Evolutionary conservation across 2,329 filamentous ascomycete species (phyloP).

Genomic region (Onygenales sp.): DNA sequence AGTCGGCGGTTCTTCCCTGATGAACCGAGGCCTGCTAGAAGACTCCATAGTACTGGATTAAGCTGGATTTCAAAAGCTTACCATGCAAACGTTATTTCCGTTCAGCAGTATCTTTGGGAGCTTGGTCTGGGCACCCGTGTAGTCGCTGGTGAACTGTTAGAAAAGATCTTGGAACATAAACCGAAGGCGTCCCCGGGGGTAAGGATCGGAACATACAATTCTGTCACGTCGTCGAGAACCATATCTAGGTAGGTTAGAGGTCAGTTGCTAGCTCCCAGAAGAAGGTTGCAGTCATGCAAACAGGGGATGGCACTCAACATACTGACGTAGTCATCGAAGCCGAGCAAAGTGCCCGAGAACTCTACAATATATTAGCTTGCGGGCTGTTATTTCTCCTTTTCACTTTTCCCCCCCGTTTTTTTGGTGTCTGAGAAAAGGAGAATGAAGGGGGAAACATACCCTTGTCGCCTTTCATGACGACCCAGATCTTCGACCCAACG

Average conservation of each 20-base stretch:
- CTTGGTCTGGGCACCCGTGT: conserved; percentile 77
- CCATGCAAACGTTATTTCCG: conserved; percentile 99
- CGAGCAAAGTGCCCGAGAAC: conserved; percentile 86
- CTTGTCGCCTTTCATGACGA: conserved; percentile 99
- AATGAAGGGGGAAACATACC: conserved; percentile 44
- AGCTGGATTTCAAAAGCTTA: conserved; percentile 33
- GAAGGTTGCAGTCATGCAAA: neutral
- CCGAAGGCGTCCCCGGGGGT: neutral
- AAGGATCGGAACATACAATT: conserved; percentile 60
- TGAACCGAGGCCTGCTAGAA: conserved; percentile 2
- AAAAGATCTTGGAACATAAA: neutral
- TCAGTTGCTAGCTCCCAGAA: neutral
- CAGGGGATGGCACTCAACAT: conserved; percentile 41
- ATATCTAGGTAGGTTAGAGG: conserved; percentile 56
- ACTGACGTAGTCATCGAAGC: conserved; percentile 99
- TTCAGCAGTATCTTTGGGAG: conserved; percentile 92
- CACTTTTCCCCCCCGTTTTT: no score
- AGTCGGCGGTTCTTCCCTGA: neutral
- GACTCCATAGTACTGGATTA: neutral
- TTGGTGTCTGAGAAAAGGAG: neutral
- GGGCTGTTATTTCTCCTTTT: neutral
- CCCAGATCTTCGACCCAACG: conserved; percentile 94
- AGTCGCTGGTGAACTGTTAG: conserved; percentile 55
- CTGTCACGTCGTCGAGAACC: conserved; percentile 94
- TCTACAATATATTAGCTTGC: conserved; percentile 46